Conservation (phyloP, 208 protist species). For the Endotrypanum monterogeii region DNA sequence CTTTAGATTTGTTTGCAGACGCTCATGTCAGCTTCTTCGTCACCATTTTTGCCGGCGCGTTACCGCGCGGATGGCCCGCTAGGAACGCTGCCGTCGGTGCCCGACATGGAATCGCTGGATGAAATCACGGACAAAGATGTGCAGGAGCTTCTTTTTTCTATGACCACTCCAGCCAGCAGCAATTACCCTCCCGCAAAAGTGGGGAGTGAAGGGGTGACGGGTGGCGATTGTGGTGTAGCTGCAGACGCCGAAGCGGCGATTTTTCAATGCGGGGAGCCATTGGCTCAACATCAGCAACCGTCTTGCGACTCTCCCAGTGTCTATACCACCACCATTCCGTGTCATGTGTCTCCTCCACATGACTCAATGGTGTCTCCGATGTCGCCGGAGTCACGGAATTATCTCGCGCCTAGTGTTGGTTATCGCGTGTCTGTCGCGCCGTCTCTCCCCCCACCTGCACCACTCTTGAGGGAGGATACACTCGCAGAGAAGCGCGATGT, state of each 20-base stretch:
- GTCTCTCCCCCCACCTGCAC: not conserved
- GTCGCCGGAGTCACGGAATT: not conserved
- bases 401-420: not conserved
- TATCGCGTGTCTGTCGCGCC: not conserved
- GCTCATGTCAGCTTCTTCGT: constrained; percentile 2
- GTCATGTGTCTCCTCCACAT: constrained; percentile 3
- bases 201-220: not conserved
- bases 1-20: not conserved
- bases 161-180: constrained; percentile 1
- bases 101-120: constrained; percentile 34
- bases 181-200: not conserved
- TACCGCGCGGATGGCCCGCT: constrained; percentile 4
- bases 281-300: not conserved
- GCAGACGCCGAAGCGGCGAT: not conserved
- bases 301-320: not conserved
- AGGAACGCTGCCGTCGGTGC: constrained; percentile 24
- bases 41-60: not conserved
- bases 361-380: constrained; percentile 11
- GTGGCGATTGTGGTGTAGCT: not conserved
- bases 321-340: not conserved
- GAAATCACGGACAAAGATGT: constrained; percentile 38
- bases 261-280: not conserved
- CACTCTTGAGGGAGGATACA: not conserved
- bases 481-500: not conserved
- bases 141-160: constrained; percentile 27